Conservation (phyloP, 306 rosid species). For the Urtica urens region DNA sequence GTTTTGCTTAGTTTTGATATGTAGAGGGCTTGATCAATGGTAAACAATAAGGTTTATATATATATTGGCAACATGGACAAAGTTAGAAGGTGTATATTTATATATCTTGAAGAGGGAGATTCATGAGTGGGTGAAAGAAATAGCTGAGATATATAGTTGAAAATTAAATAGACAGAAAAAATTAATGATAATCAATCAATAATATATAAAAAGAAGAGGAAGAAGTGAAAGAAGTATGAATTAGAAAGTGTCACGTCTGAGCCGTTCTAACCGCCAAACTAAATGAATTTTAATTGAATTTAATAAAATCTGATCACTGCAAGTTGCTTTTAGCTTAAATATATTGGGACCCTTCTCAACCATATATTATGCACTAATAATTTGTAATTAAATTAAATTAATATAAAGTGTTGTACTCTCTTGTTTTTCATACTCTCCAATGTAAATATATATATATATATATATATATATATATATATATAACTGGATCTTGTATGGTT, state of each 20-base stretch:
- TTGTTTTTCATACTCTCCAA: too few relatives aligned
- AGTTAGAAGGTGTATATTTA: constrained; percentile 8
- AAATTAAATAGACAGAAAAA: background rate
- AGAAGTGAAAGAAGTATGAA: background rate
- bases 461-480: too few relatives aligned
- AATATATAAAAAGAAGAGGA: background rate
- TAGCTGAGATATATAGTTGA: background rate
- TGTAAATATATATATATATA: too few relatives aligned
- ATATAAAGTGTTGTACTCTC: too few relatives aligned
- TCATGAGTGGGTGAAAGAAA: background rate
- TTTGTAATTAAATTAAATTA: background rate
- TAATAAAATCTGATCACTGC: background rate
- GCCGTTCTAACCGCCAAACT: constrained; percentile 15
- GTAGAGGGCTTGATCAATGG: background rate
- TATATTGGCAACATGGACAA: too few relatives aligned
- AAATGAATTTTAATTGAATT: constrained; percentile 8
- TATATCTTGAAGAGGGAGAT: too few relatives aligned
- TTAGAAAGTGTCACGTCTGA: constrained; percentile 13
- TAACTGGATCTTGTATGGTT: too few relatives aligned
- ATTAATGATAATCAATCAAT: too few relatives aligned
- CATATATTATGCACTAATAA: background rate
- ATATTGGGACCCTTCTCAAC: constrained; percentile 1
- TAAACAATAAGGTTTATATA: background rate
- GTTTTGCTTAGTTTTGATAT: too few relatives aligned
- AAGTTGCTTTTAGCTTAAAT: constrained; percentile 1